phyloP scores from a whole-genome alignment of 805 yeast species.

The Teunomyces tritomae region DNA sequence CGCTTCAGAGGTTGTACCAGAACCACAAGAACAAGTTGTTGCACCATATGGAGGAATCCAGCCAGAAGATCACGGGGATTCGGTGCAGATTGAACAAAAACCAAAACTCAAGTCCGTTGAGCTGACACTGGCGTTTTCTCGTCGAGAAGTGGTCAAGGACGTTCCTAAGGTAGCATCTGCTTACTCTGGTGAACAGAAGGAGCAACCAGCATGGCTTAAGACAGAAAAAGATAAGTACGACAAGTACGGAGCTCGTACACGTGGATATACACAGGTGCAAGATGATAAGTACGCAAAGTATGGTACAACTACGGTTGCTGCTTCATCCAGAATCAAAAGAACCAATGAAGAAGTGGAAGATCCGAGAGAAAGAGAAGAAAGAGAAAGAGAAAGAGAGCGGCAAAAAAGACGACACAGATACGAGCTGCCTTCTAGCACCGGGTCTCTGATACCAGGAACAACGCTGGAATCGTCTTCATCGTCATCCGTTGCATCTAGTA shows the following conservation, averaged over 20 bases:
- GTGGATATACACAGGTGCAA: background rate
- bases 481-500: too few species aligned
- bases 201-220: conserved; percentile 41
- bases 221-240: conserved; percentile 34
- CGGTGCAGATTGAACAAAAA: background rate
- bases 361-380: conserved; percentile 1
- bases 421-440: background rate
- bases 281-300: conserved; percentile 19
- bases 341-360: conserved; percentile 5
- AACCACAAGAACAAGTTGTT: background rate
- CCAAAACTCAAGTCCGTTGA: background rate
- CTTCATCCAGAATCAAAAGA: conserved; percentile 6
- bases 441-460: too few species aligned
- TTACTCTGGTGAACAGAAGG: conserved; percentile 22
- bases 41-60: background rate
- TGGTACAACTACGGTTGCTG: conserved; percentile 1
- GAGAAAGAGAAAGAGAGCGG: background rate
- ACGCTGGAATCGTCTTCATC: too few species aligned
- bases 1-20: background rate
- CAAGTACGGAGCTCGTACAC: conserved; percentile 31
- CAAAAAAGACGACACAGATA: background rate
- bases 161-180: conserved; percentile 5
- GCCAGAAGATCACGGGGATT: background rate
- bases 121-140: conserved; percentile 18
- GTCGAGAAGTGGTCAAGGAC: conserved; percentile 13